A percentile compares a stretch with the other conserved stretches of the same genome.
These are phyloP conservation scores for Rubia occidens DNA, from an alignment of 305 asterid genomes.

Conservation along the genomic window DNA sequence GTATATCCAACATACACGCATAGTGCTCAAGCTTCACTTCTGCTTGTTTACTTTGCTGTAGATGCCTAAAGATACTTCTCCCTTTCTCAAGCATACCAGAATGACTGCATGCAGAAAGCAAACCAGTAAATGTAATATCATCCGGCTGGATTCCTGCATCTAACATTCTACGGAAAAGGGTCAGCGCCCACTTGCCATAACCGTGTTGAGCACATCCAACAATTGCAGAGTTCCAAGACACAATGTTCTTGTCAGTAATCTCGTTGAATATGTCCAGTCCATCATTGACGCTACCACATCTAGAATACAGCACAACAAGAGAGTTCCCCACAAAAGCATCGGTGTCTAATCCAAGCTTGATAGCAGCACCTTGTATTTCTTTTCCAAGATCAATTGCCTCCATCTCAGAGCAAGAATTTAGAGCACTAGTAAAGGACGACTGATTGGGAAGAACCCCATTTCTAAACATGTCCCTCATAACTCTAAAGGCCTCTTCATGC, in stretches of 20 bases:
- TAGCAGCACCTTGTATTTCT: conserved; percentile 48
- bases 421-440: conserved; percentile 75
- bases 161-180: conserved; percentile 55
- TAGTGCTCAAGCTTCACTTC: conserved; percentile 68
- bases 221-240: conserved; percentile 78
- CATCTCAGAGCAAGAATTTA: conserved; percentile 56
- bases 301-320: conserved; percentile 55
- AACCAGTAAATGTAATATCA: conserved; percentile 73
- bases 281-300: conserved; percentile 48
- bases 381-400: conserved; percentile 53
- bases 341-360: conserved; percentile 53
- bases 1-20: conserved; percentile 68
- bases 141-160: conserved; percentile 49
- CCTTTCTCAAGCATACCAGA: conserved; percentile 70
- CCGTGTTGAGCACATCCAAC: conserved; percentile 91
- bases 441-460: conserved; percentile 59
- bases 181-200: conserved; percentile 51
- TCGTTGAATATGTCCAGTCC: conserved; percentile 45
- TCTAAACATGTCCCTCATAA: conserved; percentile 48
- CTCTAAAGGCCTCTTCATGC: conserved; percentile 50
- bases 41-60: conserved; percentile 16
- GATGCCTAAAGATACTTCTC: conserved; percentile 36
- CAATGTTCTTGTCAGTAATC: conserved; percentile 48
- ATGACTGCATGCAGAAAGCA: conserved; percentile 81
- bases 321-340: conserved; percentile 74